Evolutionary conservation across 2,329 filamentous ascomycete genomes (phyloP), one percentile per base, ranked within the genome.

Genomic region (Colletotrichum navitas): DNA sequence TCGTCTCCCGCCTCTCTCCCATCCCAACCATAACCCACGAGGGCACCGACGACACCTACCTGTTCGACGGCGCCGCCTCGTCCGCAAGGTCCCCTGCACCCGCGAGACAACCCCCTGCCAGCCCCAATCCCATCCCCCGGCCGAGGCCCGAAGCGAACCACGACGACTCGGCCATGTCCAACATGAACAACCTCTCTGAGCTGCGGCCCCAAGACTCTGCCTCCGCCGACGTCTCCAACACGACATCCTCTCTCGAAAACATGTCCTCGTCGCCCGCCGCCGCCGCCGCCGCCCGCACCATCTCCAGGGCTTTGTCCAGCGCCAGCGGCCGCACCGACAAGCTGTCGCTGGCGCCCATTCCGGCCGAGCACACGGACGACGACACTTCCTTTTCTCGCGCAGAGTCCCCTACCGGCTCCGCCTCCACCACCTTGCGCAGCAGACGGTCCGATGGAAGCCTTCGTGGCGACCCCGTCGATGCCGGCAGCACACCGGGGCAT

Each of bases 11-110:
- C 7, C 78, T 88, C 7, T 91, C 89, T 10, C 89, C 89, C 16
- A 84, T 90, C 58, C 84, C 83, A 45, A 82, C 82, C 39, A 81
- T 84, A 62, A 80, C 83, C 12, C 80, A 82, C 43, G 82, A 81
- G 74, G 87, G 85, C 59, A 78, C 84, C 66, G 88, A 91, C 80
- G 89, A 91, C 77, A 89, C 88, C 32, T 91, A 85, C 76, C 79
- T 90, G 59, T 90, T 90, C 75, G 88, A 90, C 75, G 79, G 67
- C 43, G 81, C 80, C 55, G 79, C 79, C 10, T 77, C 45, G 45
- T 47, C 77, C 26, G 18, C 64, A 79, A 81, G 74, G 66, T 83
- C 76, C 60, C 81, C 78, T 6, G 76, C 77, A 26, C 83, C 81
- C 68, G 78, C 76, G 62, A 75, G 74, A 65, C 54, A 74, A 1